Percentiles rank a stretch among this genome's conserved stretches.
These are phyloP conservation scores for Trypanosoma lewisi DNA, from an alignment of 208 protist species.

Conservation along the genomic window DNA sequence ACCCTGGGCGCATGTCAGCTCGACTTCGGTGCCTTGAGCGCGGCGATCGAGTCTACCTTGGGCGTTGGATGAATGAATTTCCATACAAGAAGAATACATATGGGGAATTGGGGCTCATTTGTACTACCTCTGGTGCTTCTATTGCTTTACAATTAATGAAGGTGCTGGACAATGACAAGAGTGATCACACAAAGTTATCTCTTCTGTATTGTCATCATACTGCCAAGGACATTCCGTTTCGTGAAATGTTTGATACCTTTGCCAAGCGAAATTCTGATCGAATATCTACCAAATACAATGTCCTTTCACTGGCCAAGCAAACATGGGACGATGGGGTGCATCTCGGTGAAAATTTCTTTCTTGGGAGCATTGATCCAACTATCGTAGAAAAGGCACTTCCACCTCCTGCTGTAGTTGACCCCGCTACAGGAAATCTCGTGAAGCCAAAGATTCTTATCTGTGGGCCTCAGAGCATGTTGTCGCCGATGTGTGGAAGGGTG, in stretches of 20 bases:
- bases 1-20: constrained; percentile 77
- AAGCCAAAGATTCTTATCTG: constrained; percentile 72
- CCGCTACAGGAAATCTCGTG: constrained; percentile 24
- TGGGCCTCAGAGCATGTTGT: constrained; percentile 74
- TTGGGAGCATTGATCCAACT: constrained; percentile 69
- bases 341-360: constrained; percentile 53
- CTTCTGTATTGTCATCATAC: constrained; percentile 79
- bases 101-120: constrained; percentile 68
- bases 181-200: constrained; percentile 43
- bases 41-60: constrained; percentile 77
- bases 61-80: constrained; percentile 87
- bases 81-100: constrained; percentile 53
- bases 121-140: constrained; percentile 71
- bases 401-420: constrained; percentile 16
- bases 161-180: constrained; percentile 49
- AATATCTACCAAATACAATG: constrained; percentile 64
- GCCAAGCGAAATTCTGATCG: constrained; percentile 31
- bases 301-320: constrained; percentile 39
- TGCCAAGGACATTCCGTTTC: constrained; percentile 56
- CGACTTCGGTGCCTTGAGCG: constrained; percentile 64
- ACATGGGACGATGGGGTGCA: constrained; percentile 7
- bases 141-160: constrained; percentile 85
- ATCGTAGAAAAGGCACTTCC: constrained; percentile 32
- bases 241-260: constrained; percentile 46
- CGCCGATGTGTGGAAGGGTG: constrained; percentile 66